These are phyloP conservation scores for Cyberlindnera maclurae DNA, from an alignment of 805 yeast species.

Conservation along the genomic window DNA sequence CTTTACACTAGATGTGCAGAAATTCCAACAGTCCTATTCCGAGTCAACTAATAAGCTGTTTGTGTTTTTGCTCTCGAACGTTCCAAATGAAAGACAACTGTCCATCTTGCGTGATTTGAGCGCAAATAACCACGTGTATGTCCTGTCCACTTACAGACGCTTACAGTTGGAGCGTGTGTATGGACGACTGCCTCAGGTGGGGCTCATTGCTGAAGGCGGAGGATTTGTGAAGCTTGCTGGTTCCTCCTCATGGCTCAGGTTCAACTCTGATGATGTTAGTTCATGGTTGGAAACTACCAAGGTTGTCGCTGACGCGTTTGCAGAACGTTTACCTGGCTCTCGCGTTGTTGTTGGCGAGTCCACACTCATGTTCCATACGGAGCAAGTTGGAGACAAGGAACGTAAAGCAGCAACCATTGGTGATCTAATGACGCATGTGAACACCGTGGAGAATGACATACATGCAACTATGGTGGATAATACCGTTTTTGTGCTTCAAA, in stretches of 20 bases:
- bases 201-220: slow-evolving; percentile 88
- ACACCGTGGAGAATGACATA: slow-evolving; percentile 46
- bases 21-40: slow-evolving; percentile 24
- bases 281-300: slow-evolving; percentile 56
- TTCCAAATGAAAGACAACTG: slow-evolving; percentile 57
- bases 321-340: slow-evolving; percentile 78
- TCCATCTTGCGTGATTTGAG: slow-evolving; percentile 53
- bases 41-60: slow-evolving; percentile 34
- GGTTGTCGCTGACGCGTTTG: slow-evolving; percentile 48
- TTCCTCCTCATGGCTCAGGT: slow-evolving; percentile 23
- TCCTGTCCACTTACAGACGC: slow-evolving; percentile 59
- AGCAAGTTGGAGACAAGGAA: slow-evolving; percentile 53
- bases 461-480: slow-evolving; percentile 73
- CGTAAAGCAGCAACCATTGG: slow-evolving; percentile 68
- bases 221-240: slow-evolving; percentile 60
- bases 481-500: slow-evolving; percentile 65
- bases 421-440: slow-evolving; percentile 77
- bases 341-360: slow-evolving; percentile 68
- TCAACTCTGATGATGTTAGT: slow-evolving; percentile 19
- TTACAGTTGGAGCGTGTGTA: slow-evolving; percentile 61
- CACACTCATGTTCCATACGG: slow-evolving; percentile 70
- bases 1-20: slow-evolving; percentile 26
- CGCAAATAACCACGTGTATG: slow-evolving; percentile 54
- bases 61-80: slow-evolving; percentile 39
- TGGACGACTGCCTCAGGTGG: slow-evolving; percentile 60